A percentile compares a stretch with the other conserved stretches of the same genome.
Evolutionary conservation across 495 filamentous ascomycete species (phyloP).

Genomic region (Hyphodiscus hymeniophilus): DNA sequence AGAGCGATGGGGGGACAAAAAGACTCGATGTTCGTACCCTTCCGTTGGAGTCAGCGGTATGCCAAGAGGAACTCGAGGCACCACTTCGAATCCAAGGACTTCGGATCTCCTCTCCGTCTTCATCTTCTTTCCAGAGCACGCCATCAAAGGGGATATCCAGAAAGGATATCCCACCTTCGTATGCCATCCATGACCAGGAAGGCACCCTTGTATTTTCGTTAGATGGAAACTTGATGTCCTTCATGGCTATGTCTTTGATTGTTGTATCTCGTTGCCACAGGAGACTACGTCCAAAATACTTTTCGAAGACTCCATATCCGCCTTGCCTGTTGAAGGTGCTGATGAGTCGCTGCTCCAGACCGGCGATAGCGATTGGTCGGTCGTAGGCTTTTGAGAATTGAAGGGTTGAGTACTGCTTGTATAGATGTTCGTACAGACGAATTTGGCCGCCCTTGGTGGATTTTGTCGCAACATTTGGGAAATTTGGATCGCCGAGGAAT

Average conservation of each 20-base stretch:
- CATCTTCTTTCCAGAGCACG: slow-evolving; percentile 18
- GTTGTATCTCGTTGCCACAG: slow-evolving; percentile 1
- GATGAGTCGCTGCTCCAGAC: not conserved
- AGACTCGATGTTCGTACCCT: no score
- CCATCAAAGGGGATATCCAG: slow-evolving; percentile 4
- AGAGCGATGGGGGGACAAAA: no score
- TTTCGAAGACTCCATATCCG: not conserved
- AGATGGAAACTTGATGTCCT: not conserved
- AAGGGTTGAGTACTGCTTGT: slow-evolving; percentile 3
- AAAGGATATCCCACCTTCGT: slow-evolving; percentile 6
- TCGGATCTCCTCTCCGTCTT: not conserved
- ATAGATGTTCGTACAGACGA: slow-evolving; percentile 1
- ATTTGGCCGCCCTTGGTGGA: not conserved
- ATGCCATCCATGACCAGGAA: slow-evolving; percentile 11
- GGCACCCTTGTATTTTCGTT: not conserved
- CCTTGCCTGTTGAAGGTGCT: not conserved
- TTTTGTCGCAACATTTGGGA: slow-evolving; percentile 20
- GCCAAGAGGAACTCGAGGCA: no score
- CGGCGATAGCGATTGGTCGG: slow-evolving; percentile 4
- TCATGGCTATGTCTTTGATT: not conserved
- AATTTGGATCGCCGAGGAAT: slow-evolving; percentile 30
- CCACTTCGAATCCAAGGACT: no score
- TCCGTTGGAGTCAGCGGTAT: not conserved
- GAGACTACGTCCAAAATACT: slow-evolving; percentile 2
- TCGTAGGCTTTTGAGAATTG: slow-evolving; percentile 1